phyloP scores from a whole-genome alignment of 78 protist genomes.

The Pelomyxa schiedti region DNA sequence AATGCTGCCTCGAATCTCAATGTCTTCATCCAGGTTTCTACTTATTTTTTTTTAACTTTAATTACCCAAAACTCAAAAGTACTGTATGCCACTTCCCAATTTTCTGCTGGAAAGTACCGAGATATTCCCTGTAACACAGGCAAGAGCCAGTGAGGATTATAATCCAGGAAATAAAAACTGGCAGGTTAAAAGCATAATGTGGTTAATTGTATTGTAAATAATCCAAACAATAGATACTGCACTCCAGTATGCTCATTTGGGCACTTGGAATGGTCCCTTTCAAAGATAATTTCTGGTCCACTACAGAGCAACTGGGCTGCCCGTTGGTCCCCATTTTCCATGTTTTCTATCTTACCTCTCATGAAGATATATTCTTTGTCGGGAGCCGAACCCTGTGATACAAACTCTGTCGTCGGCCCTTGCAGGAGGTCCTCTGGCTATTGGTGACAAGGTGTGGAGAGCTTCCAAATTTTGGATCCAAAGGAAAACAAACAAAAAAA shows the following conservation, averaged over 20 bases:
- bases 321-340: no score
- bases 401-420: no score
- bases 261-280: not conserved
- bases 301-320: no score
- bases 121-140: not conserved
- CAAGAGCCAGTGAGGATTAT: not conserved
- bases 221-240: not conserved
- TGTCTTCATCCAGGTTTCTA: not conserved
- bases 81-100: not conserved
- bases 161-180: not conserved
- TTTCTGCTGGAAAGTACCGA: not conserved
- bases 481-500: no score
- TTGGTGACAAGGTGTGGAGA: no score
- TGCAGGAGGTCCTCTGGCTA: no score
- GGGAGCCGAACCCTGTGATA: no score
- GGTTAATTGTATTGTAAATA: not conserved
- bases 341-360: no score
- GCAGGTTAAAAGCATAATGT: not conserved
- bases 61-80: not conserved
- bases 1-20: not conserved
- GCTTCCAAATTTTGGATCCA: no score
- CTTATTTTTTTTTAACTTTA: not conserved
- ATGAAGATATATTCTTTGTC: no score
- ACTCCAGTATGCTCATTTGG: not conserved
- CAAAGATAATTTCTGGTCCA: not conserved